These are phyloP conservation scores for Dactylellina drechsleri DNA, from an alignment of 2,329 filamentous ascomycete species.

Conservation along the genomic window DNA sequence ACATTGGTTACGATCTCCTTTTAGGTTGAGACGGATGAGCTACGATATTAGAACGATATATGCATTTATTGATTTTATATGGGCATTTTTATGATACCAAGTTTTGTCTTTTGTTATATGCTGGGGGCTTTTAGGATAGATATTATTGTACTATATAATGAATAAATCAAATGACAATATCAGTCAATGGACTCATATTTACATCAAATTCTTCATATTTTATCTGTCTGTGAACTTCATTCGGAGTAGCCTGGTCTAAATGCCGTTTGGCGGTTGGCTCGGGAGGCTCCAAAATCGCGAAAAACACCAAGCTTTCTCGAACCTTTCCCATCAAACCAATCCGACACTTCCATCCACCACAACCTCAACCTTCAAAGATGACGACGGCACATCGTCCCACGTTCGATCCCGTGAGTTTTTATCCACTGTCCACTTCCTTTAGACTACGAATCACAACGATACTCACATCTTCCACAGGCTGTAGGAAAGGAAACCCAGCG, in stretches of 20 bases:
- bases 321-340: not conserved
- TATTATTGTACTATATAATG: too few species aligned
- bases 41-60: too few species aligned
- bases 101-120: not conserved
- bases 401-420: slow-evolving; percentile 80
- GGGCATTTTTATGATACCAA: slow-evolving; percentile 6
- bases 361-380: slow-evolving; percentile 60
- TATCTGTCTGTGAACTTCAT: too few species aligned
- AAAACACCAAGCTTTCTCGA: not conserved
- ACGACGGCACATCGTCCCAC: slow-evolving; percentile 80
- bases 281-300: slow-evolving; percentile 25
- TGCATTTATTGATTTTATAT: not conserved
- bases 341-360: slow-evolving; percentile 2
- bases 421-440: too few species aligned
- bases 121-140: too few species aligned
- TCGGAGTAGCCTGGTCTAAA: too few species aligned
- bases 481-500: slow-evolving; percentile 93
- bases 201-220: too few species aligned
- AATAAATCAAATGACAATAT: too few species aligned
- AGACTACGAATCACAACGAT: not conserved
- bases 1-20: too few species aligned
- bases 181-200: too few species aligned
- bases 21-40: too few species aligned
- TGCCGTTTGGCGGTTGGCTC: too few species aligned
- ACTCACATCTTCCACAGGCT: slow-evolving; percentile 67